Evolutionary conservation across 202 grass and related monocot species (phyloP).

Genomic region (Carex sylvatica): DNA sequence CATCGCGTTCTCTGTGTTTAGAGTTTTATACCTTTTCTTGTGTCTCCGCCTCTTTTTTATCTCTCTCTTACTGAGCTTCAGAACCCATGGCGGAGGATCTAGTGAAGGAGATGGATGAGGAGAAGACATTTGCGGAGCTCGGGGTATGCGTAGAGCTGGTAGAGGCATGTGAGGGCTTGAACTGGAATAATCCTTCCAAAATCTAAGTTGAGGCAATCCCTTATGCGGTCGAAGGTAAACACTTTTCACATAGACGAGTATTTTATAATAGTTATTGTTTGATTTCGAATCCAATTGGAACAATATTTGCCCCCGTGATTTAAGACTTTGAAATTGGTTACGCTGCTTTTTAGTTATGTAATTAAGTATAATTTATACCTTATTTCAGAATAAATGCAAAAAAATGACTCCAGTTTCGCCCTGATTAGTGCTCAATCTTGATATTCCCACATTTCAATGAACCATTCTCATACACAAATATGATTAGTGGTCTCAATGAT

Average conservation of each 20-base stretch:
- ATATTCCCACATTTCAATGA: background rate
- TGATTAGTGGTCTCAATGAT: background rate
- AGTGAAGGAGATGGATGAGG: background rate
- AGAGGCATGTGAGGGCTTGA: slow-evolving; percentile 64
- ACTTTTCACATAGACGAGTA: background rate
- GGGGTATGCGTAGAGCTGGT: slow-evolving; percentile 56
- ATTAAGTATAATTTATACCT: background rate
- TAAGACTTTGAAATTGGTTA: background rate
- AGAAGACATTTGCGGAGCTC: slow-evolving; percentile 51
- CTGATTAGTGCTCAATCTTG: background rate
- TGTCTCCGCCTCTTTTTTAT: no score
- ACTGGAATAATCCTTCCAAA: slow-evolving; percentile 56
- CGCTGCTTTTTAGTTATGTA: background rate
- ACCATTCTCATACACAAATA: background rate
- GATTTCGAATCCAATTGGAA: no score
- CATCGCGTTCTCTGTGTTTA: no score
- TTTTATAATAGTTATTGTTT: background rate
- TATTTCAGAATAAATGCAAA: background rate
- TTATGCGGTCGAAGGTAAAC: slow-evolving; percentile 57
- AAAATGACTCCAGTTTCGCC: background rate
- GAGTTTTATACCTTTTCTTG: no score
- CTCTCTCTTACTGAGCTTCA: background rate
- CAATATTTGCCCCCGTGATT: background rate
- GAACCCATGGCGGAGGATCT: slow-evolving; percentile 9
- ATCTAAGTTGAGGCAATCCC: slow-evolving; percentile 67